Base-by-base conservation (phyloP, 2,329 filamentous ascomycete species). In the Hymenoscyphus repandus region DNA sequence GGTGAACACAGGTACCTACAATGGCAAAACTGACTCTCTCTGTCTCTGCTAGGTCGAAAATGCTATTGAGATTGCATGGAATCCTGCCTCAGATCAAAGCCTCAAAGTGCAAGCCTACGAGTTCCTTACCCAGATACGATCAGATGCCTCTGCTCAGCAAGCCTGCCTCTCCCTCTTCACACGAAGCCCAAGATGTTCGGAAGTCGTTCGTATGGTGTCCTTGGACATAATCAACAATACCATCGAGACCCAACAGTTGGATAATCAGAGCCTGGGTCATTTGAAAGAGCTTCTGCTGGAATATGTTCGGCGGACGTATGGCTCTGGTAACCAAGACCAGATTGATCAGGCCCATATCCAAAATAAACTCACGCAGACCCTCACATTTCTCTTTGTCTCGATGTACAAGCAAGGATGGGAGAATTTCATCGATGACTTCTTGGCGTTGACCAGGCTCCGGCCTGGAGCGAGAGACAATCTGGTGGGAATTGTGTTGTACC, bases 301-400 rank as follows among this genome's bases (percentile, higher is more conserved):
- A 60, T 96, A 97, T 69, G 78, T 93, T 54, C 82, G 82, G 58
- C 80, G 85, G 62, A 82, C 79, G 44, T 97, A 96, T 68, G 79
- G 82, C 36, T 74, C 74, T 32, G 69, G 74, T 9, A 63, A 57
- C 31, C 76, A 79, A 49, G 74, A 76, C 52, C 70, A 74, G 47
- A 72, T 84, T 56, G 93, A 99, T 67, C 81, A 85, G 7, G 69
- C 82, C 20, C 80, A 81, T 58, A 85, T 99, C 39, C 92, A 97
- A 71, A 99, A 97, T 74, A 99, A 99, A 72, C 82, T 99, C 59
- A 91, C 92, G 41, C 93, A 99, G 72, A 96, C 91, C 11, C 74
- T 99, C 62, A 99, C 93, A 9, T 93, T 90, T 65, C 83, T 99
- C 45, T 99, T 99, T 69, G 86, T 90, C 33, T 82, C 85, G 11